Base-by-base conservation (phyloP, 169 alveolate genomes). In the Cyclospora cayetanensis region DNA sequence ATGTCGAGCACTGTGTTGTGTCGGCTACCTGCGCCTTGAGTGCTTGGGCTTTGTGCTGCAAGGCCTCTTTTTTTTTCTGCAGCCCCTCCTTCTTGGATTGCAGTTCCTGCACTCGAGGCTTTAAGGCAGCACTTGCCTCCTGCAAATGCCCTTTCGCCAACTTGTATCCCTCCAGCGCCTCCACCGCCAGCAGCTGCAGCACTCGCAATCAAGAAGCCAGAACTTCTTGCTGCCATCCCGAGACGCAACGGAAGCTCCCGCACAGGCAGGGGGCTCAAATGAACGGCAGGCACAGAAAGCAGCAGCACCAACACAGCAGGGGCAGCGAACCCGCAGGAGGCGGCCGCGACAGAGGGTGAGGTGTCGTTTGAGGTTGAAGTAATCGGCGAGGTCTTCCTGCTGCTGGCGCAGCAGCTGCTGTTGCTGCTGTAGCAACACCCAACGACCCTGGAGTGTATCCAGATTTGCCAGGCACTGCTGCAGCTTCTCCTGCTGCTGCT, bases 401-500 rank as follows among this genome's bases (percentile, higher is more conserved):
- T 60, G 74, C 74, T 60, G 74, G 39, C 9, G 74, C 74, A 60
- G 74, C 74, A 22, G 37, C 31, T 25, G 74, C 31, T 60, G 74
- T 35, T 60, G 74, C 74, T 60, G 74, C 74, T 60, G 74, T 25
- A 60, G 74, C 74, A 60, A 20, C 31, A 25, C 20, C 37, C 74
- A 60, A 29, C 31, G n/a, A 25, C 27, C 74, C 9, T 25, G 74
- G 18, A 27, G 18, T 18, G 74, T 9, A 20, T 60, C 74, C 37
- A 22, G 74, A 18, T 29, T 11, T 20, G 74, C 25, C 1, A 60
- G 37, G 15, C 20, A 35, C 31, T 60, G 74, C n/a, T 60, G 74
- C 74, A 60, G 74, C 74, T 60, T 18, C 74, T 60, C 74, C 74
- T 60, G 74, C 74, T 60, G 74, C 74, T 60, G 74, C 74, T 60